phyloP scores from a whole-genome alignment of 2,329 filamentous ascomycete species.

The Colletotrichum sp. region DNA sequence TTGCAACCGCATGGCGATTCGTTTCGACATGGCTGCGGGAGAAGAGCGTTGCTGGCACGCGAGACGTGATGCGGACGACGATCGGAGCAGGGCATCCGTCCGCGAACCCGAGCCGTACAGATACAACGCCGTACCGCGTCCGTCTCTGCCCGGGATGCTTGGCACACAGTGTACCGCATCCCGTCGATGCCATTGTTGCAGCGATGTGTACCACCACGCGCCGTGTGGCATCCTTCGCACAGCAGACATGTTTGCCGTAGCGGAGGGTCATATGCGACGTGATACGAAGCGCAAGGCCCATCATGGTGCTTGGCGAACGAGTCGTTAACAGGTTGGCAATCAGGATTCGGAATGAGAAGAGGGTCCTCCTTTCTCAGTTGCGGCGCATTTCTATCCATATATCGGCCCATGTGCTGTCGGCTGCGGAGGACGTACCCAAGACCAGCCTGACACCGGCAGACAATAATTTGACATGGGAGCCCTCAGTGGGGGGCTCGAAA shows the following conservation, averaged over 20 bases:
- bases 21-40: conserved; percentile 6
- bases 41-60: background rate
- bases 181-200: background rate
- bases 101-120: background rate
- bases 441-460: conserved; percentile 15
- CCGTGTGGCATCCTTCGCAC: background rate
- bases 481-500: background rate
- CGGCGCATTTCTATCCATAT: conserved; percentile 2
- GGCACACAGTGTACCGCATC: background rate
- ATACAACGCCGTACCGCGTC: conserved; percentile 2
- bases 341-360: conserved; percentile 2
- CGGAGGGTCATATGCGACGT: background rate
- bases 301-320: conserved; percentile 6
- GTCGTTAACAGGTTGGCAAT: conserved; percentile 1
- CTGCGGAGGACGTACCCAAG: background rate
- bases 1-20: conserved; percentile 4
- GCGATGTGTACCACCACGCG: background rate
- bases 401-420: conserved; percentile 12
- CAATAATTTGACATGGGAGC: conserved; percentile 1
- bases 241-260: background rate
- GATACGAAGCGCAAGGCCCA: conserved; percentile 15
- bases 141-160: background rate
- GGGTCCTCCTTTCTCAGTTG: conserved; percentile 3
- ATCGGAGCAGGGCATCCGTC: background rate
- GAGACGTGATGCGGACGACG: conserved; percentile 8